phyloP scores from a whole-genome alignment of 179 eudicot species.

The Silene noctiflora region DNA sequence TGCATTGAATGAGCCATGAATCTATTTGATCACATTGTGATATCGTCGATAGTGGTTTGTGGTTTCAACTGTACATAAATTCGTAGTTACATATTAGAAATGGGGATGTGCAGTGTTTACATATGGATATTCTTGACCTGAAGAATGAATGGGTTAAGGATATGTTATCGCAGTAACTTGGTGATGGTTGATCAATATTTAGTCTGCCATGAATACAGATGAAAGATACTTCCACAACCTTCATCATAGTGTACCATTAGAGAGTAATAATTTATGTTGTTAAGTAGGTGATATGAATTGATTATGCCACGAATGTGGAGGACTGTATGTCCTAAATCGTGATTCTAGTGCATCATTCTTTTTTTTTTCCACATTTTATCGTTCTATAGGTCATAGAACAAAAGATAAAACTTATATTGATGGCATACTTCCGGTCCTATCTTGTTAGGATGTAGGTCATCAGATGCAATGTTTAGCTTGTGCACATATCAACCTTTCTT shows the following conservation, averaged over 20 bases:
- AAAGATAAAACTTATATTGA: no score
- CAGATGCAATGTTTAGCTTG: not conserved
- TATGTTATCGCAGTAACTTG: not conserved
- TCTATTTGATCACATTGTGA: not conserved
- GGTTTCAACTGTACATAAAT: not conserved
- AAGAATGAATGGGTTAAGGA: not conserved
- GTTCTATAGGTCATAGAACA: not conserved
- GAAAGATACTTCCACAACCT: not conserved
- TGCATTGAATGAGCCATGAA: not conserved
- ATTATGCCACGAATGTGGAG: not conserved
- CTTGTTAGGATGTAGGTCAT: not conserved
- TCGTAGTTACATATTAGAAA: no score
- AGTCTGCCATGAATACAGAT: not conserved
- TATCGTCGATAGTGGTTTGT: not conserved
- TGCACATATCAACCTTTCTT: not conserved
- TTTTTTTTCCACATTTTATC: no score
- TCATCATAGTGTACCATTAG: not conserved
- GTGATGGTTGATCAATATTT: not conserved
- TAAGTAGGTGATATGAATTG: not conserved
- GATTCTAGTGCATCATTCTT: not conserved
- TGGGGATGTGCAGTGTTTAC: not conserved
- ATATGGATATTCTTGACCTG: not conserved
- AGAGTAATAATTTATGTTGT: not conserved
- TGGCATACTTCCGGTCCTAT: no score
- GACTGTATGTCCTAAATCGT: not conserved